These are phyloP conservation scores for Cytospora mali DNA, from an alignment of 2,329 filamentous ascomycete genomes.

Conservation along the genomic window DNA sequence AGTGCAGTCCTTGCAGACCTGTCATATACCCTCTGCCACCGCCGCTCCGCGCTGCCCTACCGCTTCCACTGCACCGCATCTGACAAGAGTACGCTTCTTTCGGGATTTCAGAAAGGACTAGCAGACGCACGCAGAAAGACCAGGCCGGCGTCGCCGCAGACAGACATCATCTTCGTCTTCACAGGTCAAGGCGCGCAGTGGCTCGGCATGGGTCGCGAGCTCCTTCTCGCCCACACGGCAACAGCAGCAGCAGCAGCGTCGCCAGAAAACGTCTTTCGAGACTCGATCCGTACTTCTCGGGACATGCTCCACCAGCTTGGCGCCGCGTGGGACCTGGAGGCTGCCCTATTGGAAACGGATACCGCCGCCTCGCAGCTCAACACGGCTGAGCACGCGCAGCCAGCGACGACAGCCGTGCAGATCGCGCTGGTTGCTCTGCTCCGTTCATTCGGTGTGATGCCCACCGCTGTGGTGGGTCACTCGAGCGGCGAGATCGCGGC, in stretches of 20 bases:
- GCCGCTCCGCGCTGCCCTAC: constrained; percentile 26
- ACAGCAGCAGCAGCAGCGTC: not conserved
- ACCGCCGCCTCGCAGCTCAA: not conserved
- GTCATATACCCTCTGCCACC: constrained; percentile 29
- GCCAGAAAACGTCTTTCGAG: too few species aligned
- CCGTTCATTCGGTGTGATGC: constrained; percentile 34
- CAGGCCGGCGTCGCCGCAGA: too few species aligned
- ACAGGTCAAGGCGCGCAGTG: constrained; percentile 20
- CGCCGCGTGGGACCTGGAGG: constrained; percentile 2
- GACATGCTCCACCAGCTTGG: not conserved
- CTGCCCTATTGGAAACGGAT: not conserved
- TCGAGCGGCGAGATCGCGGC: constrained; percentile 46
- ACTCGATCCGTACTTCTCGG: not conserved
- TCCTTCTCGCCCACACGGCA: not conserved
- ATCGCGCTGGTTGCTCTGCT: constrained; percentile 46
- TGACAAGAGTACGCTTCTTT: not conserved
- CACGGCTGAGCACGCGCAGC: constrained; percentile 40
- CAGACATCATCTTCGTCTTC: constrained; percentile 11
- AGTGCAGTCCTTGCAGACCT: constrained; percentile 18
- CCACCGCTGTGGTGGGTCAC: constrained; percentile 41
- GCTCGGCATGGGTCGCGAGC: constrained; percentile 2
- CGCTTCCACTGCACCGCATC: constrained; percentile 26
- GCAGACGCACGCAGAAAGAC: too few species aligned
- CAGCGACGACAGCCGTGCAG: constrained; percentile 52
- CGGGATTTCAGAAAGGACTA: not conserved